Evolutionary conservation across 2,329 filamentous ascomycete species (phyloP).

Genomic region (Colletotrichum limetticola): DNA sequence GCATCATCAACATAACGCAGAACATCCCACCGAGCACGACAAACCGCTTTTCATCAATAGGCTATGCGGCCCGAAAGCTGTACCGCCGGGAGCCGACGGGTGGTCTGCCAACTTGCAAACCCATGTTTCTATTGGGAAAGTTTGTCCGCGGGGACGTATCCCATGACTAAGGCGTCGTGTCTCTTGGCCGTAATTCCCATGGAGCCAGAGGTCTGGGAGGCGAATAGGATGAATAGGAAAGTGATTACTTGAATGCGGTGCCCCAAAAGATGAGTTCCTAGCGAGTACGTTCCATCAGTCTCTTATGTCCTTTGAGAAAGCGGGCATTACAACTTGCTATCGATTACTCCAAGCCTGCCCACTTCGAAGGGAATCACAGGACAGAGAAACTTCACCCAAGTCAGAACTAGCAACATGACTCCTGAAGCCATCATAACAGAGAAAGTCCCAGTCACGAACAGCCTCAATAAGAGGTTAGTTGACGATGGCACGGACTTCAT

Average conservation of each 20-base stretch:
- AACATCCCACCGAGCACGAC: too few species aligned
- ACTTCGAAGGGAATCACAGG: background rate
- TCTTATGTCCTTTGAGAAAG: background rate
- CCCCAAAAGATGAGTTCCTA: background rate
- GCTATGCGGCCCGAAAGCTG: conserved; percentile 9
- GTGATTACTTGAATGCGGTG: background rate
- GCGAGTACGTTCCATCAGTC: too few species aligned
- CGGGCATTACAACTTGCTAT: background rate
- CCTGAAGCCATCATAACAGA: background rate
- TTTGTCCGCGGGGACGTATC: background rate
- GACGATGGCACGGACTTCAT: background rate
- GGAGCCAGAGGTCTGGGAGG: too few species aligned
- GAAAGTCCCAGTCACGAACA: too few species aligned
- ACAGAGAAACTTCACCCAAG: background rate
- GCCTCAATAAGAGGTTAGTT: background rate
- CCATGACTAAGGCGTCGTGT: background rate
- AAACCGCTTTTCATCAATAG: background rate
- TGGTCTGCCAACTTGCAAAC: background rate
- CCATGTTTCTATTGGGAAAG: background rate
- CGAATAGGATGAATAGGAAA: too few species aligned
- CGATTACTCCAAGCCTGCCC: background rate
- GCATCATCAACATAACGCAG: background rate
- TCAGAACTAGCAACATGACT: background rate
- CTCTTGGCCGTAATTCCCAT: background rate
- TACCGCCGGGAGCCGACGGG: background rate